phyloP scores from a whole-genome alignment of 768 basidiomycete species.

The Candolleomyces eurysporus region DNA sequence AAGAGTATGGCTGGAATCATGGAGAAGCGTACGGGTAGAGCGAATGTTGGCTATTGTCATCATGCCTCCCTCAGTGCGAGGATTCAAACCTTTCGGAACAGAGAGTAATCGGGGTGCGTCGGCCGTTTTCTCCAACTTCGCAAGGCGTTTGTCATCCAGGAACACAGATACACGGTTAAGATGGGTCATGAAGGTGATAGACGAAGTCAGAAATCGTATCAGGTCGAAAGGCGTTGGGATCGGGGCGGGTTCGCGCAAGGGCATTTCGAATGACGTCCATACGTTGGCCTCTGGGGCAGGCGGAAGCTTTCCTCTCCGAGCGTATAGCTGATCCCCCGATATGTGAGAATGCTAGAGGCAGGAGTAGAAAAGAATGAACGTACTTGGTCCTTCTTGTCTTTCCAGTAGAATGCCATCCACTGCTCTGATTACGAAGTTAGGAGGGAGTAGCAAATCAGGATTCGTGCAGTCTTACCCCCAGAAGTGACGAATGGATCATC shows the following conservation, averaged over 20 bases:
- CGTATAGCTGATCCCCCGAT: conserved; percentile 57
- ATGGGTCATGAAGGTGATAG: conserved; percentile 89
- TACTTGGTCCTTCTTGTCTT: conserved; percentile 87
- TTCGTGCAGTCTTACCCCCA: conserved; percentile 48
- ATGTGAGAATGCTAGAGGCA: conserved; percentile 6
- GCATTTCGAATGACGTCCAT: conserved; percentile 94
- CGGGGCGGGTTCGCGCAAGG: conserved; percentile 73
- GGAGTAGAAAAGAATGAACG: conserved; percentile 2
- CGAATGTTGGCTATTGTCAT: conserved; percentile 72
- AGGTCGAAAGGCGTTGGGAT: conserved; percentile 86
- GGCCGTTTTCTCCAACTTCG: conserved; percentile 60
- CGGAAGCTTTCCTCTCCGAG: conserved; percentile 67
- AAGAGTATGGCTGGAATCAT: background rate
- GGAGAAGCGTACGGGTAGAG: conserved; percentile 49
- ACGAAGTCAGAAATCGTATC: conserved; percentile 84
- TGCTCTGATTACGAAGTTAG: conserved; percentile 44
- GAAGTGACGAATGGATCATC: conserved; percentile 83
- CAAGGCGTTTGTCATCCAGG: conserved; percentile 75
- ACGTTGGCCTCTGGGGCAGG: conserved; percentile 29
- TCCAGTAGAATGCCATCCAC: conserved; percentile 98
- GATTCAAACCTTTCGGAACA: conserved; percentile 56
- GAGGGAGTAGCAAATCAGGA: conserved; percentile 2
- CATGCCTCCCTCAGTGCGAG: conserved; percentile 51
- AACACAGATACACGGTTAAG: conserved; percentile 76
- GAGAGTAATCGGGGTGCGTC: conserved; percentile 50